These are phyloP conservation scores for Mucor circinelloides DNA, from an alignment of 371 early-diverging fungal species.

Conservation along the genomic window DNA sequence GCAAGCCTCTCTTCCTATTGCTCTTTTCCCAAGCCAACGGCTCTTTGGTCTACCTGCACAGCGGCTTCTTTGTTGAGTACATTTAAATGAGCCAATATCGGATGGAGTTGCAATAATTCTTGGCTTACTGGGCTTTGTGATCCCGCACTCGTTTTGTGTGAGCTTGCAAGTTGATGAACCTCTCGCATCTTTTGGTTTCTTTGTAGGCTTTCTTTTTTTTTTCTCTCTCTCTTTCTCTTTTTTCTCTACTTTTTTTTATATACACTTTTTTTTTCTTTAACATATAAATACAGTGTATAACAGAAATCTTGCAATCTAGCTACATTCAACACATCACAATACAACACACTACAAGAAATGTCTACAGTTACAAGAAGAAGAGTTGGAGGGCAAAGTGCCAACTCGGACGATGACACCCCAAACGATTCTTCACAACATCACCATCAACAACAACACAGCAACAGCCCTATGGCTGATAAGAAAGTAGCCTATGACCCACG, in stretches of 20 bases:
- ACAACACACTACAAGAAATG: slow-evolving; percentile 15
- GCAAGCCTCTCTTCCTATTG: too few species aligned
- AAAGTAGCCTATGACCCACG: slow-evolving; percentile 54
- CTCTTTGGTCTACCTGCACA: too few species aligned
- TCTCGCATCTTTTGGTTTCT: neutral
- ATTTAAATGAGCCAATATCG: too few species aligned
- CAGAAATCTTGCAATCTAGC: too few species aligned
- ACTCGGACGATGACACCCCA: slow-evolving; percentile 29
- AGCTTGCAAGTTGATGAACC: neutral
- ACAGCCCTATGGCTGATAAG: slow-evolving; percentile 27
- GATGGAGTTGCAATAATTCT: neutral
- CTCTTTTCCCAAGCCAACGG: too few species aligned
- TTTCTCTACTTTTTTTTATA: neutral
- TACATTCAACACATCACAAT: neutral
- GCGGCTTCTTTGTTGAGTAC: too few species aligned
- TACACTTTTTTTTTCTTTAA: neutral
- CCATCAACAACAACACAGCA: neutral
- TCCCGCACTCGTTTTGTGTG: neutral
- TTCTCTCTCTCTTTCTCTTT: neutral
- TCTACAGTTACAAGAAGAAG: slow-evolving; percentile 48
- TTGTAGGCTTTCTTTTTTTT: neutral
- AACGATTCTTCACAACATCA: slow-evolving; percentile 6
- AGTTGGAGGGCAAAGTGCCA: slow-evolving; percentile 36
- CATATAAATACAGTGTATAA: too few species aligned
- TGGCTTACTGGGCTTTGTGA: neutral